These are phyloP conservation scores for Sarocladium oryzae DNA, from an alignment of 2,329 filamentous ascomycete species.

Conservation along the genomic window DNA sequence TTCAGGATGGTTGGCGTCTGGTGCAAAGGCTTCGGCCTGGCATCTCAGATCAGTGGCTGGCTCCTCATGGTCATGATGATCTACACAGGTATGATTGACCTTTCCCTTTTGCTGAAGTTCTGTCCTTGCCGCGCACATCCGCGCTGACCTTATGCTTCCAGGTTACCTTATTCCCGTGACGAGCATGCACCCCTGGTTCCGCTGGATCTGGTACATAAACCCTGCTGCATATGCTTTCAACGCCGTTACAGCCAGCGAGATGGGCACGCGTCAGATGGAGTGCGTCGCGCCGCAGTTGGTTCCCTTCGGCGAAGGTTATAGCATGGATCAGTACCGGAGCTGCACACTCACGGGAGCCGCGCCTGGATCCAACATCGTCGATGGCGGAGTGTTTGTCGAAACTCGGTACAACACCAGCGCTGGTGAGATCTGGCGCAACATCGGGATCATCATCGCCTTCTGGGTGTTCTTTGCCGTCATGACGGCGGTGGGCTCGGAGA, in stretches of 20 bases:
- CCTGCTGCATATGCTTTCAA: constrained; percentile 53
- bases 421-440: constrained; percentile 51
- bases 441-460: constrained; percentile 57
- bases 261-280: constrained; percentile 44
- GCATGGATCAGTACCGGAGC: constrained; percentile 34
- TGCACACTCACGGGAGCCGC: constrained; percentile 53
- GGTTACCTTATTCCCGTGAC: constrained; percentile 33
- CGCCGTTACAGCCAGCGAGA: constrained; percentile 55
- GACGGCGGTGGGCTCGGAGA: constrained; percentile 50
- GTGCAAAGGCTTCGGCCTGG: neutral
- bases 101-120: too few relatives aligned
- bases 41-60: constrained; percentile 40
- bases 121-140: too few relatives aligned
- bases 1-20: neutral
- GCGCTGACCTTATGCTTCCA: constrained; percentile 29
- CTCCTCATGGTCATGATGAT: constrained; percentile 17
- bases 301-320: neutral
- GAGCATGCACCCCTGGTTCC: constrained; percentile 21
- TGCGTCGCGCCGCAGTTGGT: constrained; percentile 32
- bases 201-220: constrained; percentile 55
- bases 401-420: constrained; percentile 35
- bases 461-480: constrained; percentile 53
- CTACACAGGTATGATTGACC: constrained; percentile 38
- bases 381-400: constrained; percentile 50
- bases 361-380: constrained; percentile 40